Evolutionary conservation across 2,329 filamentous ascomycete species (phyloP), one percentile per base, ranked within the genome.

Genomic region (Stachybotrys chlorohalonatus): DNA sequence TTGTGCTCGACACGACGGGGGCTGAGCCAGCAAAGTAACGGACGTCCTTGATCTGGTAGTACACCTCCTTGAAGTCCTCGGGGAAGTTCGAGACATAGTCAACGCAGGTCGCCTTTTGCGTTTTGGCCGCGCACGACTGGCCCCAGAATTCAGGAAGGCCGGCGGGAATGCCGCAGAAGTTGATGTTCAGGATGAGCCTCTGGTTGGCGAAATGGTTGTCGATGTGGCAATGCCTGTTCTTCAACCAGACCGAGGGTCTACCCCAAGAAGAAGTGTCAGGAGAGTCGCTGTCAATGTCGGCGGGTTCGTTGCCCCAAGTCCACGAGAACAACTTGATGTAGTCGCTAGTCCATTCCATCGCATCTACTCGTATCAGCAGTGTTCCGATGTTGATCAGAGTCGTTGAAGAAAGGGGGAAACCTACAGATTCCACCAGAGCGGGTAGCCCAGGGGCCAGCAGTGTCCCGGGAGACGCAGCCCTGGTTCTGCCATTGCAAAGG

Each of bases 141-240:
- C 57, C 56, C 65, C 67, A 72, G 47, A 64, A 56, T 13, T 57
- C 54, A 5, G 56, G 46, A 47, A 63, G 61, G 52, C 67, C 84
- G 1, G 86, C 85, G 74, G 85, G 87, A 62, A 84, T 80, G 16
- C 88, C 89, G 66, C 89, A 93, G 67, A 92, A 86, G 32, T 84
- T 68, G 49, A 88, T 89, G 73, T 90, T 83, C 61, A 91, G 80
- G 54, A 90, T 82, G 57, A 95, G 81, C 62, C 84, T 81, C 74
- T 92, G 81, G 63, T 84, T 74, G 57, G 72, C 73, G 68, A 94
- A 87, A 62, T 81, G 76, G 2, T 67, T 67, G 58, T 82, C 72
- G 59, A 90, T 82, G 59, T 90, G 74, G 70, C 90, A 95, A 46
- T 62, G 63, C 54, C 61, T 59, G 52, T 72, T 75, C 15, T 82